These are phyloP conservation scores for Novakomyces olei DNA, from an alignment of 805 yeast species.

Conservation along the genomic window DNA sequence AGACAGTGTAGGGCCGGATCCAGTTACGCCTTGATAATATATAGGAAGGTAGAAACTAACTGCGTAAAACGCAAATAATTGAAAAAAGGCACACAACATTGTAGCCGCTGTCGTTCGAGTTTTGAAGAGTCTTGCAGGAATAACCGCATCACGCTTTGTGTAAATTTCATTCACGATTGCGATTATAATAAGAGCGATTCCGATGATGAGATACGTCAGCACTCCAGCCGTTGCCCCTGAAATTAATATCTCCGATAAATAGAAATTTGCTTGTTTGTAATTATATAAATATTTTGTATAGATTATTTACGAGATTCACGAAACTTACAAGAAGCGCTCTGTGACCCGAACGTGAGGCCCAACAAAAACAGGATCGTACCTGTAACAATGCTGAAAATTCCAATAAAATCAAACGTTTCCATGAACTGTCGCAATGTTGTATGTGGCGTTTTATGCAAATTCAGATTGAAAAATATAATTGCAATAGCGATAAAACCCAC, in stretches of 20 bases:
- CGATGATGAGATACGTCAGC: constrained; percentile 26
- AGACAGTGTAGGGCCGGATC: constrained; percentile 21
- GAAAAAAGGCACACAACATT: constrained; percentile 18
- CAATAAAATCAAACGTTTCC: constrained; percentile 26
- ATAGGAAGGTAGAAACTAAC: constrained; percentile 20
- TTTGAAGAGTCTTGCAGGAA: constrained; percentile 22
- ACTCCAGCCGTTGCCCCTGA: constrained; percentile 38
- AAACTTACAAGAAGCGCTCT: constrained; percentile 24
- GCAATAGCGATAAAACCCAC: constrained; percentile 31
- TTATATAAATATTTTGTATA: too few relatives aligned
- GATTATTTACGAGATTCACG: too few relatives aligned
- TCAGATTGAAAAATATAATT: constrained; percentile 21
- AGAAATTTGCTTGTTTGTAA: too few relatives aligned
- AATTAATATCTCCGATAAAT: too few relatives aligned
- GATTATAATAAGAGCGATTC: constrained; percentile 17
- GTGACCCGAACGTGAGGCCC: constrained; percentile 35
- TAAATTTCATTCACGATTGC: constrained; percentile 12
- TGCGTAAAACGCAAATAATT: constrained; percentile 19
- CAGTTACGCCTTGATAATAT: constrained; percentile 29
- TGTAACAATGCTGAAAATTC: constrained; percentile 22
- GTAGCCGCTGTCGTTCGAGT: constrained; percentile 20
- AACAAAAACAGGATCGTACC: constrained; percentile 25
- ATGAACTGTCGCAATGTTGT: constrained; percentile 21
- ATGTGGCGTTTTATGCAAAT: constrained; percentile 24
- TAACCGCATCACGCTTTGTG: constrained; percentile 25